Conservation (phyloP, 2,329 filamentous ascomycete genomes). For the Daldinia sp. region DNA sequence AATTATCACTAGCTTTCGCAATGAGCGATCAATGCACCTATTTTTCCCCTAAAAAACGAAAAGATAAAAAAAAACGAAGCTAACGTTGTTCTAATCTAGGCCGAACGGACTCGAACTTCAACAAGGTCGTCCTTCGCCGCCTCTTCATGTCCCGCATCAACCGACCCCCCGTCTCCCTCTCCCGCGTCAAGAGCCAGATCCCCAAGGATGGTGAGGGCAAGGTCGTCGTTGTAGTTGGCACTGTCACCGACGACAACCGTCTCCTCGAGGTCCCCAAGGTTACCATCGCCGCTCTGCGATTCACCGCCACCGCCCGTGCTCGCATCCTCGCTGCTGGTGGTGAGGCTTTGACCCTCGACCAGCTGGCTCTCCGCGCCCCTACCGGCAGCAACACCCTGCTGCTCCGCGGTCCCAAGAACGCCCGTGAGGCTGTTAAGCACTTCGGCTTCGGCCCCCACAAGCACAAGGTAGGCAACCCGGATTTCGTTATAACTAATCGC, state of each 20-base stretch:
- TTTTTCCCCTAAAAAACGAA: background rate
- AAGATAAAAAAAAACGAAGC: constrained; percentile 6
- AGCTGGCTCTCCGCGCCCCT: constrained; percentile 93
- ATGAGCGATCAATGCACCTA: background rate
- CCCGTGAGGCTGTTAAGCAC: constrained; percentile 98
- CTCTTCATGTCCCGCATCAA: constrained; percentile 99
- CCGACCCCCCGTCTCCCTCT: constrained; percentile 94
- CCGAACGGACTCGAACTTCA: constrained; percentile 97
- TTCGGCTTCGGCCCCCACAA: constrained; percentile 98
- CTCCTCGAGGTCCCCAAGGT: constrained; percentile 91
- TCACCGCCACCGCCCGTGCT: constrained; percentile 95
- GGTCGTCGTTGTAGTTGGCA: constrained; percentile 94
- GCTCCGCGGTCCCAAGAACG: constrained; percentile 97
- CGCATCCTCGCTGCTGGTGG: constrained; percentile 94
- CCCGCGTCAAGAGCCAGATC: constrained; percentile 82
- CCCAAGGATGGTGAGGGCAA: constrained; percentile 77
- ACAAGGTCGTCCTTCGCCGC: constrained; percentile 97
- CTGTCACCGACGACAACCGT: constrained; percentile 98
- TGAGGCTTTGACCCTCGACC: constrained; percentile 94
- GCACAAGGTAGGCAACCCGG: constrained; percentile 80
- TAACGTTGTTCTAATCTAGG: constrained; percentile 62
- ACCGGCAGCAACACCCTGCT: constrained; percentile 98
- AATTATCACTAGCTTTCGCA: background rate
- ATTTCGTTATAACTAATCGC: background rate
- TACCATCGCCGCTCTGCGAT: constrained; percentile 92